Conservation (phyloP, 306 rosid genomes). For the Cucumis cinereus region DNA sequence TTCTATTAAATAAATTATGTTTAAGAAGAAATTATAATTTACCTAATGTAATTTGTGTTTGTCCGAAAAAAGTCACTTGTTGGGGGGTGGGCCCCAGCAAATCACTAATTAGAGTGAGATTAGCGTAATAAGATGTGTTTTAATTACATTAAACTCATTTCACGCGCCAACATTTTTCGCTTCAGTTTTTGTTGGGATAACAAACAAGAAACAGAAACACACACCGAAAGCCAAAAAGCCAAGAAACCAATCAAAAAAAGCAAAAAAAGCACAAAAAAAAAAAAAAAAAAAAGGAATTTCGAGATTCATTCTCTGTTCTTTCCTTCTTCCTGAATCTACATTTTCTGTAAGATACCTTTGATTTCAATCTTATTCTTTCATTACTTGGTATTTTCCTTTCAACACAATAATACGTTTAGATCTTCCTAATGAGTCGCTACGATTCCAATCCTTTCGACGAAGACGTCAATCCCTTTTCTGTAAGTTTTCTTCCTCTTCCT, state of each 20-base stretch:
- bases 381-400: not conserved
- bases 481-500: slow-evolving; percentile 16
- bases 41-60: no score
- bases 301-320: slow-evolving; percentile 1
- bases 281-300: not conserved
- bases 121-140: not conserved
- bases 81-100: not conserved
- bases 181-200: slow-evolving; percentile 18
- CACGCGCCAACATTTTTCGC: slow-evolving; percentile 7
- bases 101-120: not conserved
- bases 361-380: not conserved
- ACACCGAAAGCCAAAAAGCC: slow-evolving; percentile 3
- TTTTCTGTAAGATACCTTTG: not conserved
- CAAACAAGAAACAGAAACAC: slow-evolving; percentile 6
- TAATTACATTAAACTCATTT: not conserved
- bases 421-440: slow-evolving; percentile 46
- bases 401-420: not conserved
- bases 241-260: not conserved
- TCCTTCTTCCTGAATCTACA: not conserved
- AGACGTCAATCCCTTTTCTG: slow-evolving; percentile 59
- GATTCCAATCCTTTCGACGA: slow-evolving; percentile 57
- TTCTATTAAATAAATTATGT: no score
- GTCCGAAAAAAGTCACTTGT: not conserved
- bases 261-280: not conserved
- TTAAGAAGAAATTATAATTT: no score